Evolutionary conservation across 2,329 filamentous ascomycete species (phyloP).

Genomic region (Diplodia sapinea): DNA sequence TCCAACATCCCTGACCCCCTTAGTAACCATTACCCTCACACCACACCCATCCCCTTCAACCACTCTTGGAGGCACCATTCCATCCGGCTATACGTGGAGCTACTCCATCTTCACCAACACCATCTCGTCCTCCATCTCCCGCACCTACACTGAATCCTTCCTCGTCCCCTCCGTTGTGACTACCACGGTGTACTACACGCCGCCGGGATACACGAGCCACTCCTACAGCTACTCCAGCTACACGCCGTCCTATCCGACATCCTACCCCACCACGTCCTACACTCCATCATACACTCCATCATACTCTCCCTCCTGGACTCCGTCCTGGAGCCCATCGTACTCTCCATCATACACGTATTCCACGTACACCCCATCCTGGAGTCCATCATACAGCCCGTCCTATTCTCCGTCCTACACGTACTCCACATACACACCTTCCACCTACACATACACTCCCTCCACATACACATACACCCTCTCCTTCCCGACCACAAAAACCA

Average conservation of each 20-base stretch:
- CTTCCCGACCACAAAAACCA: neutral
- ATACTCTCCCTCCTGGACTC: neutral
- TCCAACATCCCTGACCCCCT: no score
- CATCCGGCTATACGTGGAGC: neutral
- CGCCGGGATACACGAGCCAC: neutral
- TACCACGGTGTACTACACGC: neutral
- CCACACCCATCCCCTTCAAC: neutral
- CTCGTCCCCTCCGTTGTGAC: neutral
- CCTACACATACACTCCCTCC: neutral
- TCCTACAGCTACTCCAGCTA: neutral
- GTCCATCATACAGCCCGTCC: neutral
- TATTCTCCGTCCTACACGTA: neutral
- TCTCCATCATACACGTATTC: neutral
- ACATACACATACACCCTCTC: neutral
- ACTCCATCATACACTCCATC: neutral
- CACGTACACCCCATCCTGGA: neutral
- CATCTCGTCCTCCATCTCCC: constrained; percentile 1
- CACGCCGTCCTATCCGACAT: neutral
- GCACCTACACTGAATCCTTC: neutral
- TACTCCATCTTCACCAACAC: neutral
- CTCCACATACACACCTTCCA: neutral
- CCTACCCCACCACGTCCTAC: neutral
- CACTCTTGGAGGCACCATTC: neutral
- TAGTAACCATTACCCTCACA: no score
- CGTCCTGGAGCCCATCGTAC: neutral